Evolutionary conservation across 441 rosid species (phyloP).

Genomic region (Corymbia citriodora): DNA sequence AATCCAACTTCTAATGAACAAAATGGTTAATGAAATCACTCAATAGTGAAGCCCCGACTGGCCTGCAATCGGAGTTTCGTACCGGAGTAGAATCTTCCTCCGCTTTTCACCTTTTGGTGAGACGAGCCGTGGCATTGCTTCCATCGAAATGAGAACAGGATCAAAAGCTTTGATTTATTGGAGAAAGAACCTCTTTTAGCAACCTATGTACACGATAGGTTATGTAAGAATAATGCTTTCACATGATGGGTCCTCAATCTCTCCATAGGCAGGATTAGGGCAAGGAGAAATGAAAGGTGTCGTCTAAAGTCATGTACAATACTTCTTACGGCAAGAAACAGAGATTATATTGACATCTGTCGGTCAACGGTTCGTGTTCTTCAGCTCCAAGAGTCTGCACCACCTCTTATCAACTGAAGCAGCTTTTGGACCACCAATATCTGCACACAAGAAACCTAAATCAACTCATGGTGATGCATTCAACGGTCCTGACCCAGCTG

Average conservation of each 20-base stretch:
- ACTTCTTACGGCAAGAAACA: background rate
- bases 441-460: slow-evolving; percentile 13
- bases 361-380: slow-evolving; percentile 13
- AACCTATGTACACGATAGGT: background rate
- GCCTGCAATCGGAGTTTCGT: background rate
- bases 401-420: slow-evolving; percentile 65
- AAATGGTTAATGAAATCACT: background rate
- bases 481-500: background rate
- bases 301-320: background rate
- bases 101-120: background rate
- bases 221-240: background rate
- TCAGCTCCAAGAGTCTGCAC: slow-evolving; percentile 62
- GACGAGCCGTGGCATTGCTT: background rate
- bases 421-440: slow-evolving; percentile 33
- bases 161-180: background rate
- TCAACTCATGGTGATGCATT: background rate
- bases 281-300: background rate
- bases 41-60: background rate
- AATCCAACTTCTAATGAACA: background rate
- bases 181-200: background rate
- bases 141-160: background rate
- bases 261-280: background rate
- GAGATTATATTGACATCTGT: background rate
- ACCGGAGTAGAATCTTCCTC: background rate
- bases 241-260: background rate